Base-by-base conservation (phyloP, 345 rosid species). In the Rhodamnia argentea region DNA sequence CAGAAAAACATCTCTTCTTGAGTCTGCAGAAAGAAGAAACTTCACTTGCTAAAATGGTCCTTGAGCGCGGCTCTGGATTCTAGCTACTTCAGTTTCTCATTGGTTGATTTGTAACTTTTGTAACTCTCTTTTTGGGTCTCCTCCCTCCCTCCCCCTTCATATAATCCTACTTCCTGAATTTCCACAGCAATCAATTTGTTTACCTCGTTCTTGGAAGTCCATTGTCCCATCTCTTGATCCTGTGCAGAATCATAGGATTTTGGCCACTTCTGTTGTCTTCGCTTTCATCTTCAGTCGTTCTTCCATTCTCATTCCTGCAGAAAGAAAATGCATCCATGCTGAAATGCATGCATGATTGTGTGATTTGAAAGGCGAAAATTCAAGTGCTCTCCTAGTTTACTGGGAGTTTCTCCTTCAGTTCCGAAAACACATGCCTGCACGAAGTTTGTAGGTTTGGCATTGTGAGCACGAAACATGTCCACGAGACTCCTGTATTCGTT, bases 401-500 rank as follows among this genome's bases (percentile, higher is more conserved):
- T 5, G 47, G 47, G 81, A 18, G 81, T 70, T 70, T 70, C 81
- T 5, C 10, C 81, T 70, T 22, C 81, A 37, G 81, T 22, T 70
- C 47, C 81, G 18, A 20, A 37, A 37, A 12, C 47, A 37, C 47
- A 70, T 70, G 81, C 47, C 47, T 37, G 47, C 81, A 37, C 47
- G 20, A 18, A 70, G 22, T 70, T 18, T 37, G 47, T 70, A 70
- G 81, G 47, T 70, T 37, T 70, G 81, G 47, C 20, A 37, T 70
- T 37, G 47, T 18, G 26, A 37, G 47, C 12, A 13, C 81, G 4
- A 70, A 89, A 88, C 60, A 95, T 96, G 99, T 91, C 98, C 86
- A 91, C 96, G 0, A 95, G 95, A 89, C 89, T 91, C 84, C 81
- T 93, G 44, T 87, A 92, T 90, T 88, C 92, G 83, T 85, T 93